A percentile compares a stretch with the other conserved stretches of the same genome.
These are phyloP conservation scores for Pneumocystis wakefieldiae DNA, from an alignment of 1,139 yeast species.

Conservation along the genomic window DNA sequence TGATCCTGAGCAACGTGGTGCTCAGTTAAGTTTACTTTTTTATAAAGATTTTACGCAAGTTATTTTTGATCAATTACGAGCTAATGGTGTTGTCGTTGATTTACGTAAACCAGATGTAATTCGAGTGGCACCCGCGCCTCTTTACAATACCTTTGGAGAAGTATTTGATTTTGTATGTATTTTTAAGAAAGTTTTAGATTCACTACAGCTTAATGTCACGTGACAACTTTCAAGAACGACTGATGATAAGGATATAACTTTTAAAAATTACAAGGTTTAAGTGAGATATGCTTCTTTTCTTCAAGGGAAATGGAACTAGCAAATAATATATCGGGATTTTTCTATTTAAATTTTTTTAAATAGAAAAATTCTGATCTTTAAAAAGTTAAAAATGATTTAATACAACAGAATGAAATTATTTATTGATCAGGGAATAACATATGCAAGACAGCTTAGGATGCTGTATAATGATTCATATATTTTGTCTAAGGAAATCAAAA, in stretches of 20 bases:
- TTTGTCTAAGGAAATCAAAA: background rate
- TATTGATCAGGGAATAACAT: background rate
- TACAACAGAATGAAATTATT: background rate
- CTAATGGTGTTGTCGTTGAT: conserved; percentile 60
- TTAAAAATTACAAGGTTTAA: background rate
- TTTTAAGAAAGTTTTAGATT: conserved; percentile 31
- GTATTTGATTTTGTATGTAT: conserved; percentile 34
- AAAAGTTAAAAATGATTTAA: background rate
- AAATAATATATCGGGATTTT: background rate
- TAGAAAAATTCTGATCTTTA: background rate
- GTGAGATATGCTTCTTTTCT: too few species aligned
- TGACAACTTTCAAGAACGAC: background rate
- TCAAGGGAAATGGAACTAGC: too few species aligned
- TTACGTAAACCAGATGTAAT: conserved; percentile 83
- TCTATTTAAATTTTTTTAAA: background rate
- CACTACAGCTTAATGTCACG: background rate
- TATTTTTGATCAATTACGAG: conserved; percentile 36
- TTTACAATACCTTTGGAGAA: conserved; percentile 65
- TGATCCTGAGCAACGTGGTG: conserved; percentile 47
- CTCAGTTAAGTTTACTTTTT: conserved; percentile 65
- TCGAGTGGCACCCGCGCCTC: conserved; percentile 67
- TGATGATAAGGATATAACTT: background rate
- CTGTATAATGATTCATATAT: background rate
- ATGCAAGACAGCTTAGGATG: background rate
- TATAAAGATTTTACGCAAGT: conserved; percentile 46